Base-by-base conservation (phyloP, 2,329 filamentous ascomycete species). In the Pestalotiopsis sp. region DNA sequence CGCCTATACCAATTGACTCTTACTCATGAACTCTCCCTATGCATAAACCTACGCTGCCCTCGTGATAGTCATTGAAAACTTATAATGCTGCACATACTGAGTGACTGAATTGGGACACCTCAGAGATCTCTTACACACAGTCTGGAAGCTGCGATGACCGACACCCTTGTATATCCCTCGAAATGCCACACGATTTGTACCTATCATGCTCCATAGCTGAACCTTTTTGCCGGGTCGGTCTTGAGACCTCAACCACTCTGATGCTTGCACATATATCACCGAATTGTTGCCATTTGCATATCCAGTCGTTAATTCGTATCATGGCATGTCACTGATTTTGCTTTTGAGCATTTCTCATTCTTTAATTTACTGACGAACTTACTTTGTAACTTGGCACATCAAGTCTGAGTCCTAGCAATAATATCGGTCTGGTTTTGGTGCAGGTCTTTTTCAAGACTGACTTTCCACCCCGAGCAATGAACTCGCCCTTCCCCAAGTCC, bases 401-500 rank as follows among this genome's bases (percentile, higher is more conserved):
- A 7, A 9, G 31, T 36, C 31, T 36, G 31, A 36, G 31, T 36
- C 9, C 31, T 36, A 36, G 31, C 1, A 36, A 36, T 36, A 36
- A 36, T 11, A 36, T 36, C 31, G 7, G 31, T 36, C 31, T 36
- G 31, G 31, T 36, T 36, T 36, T 6, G 31, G 31, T 36, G 31
- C 31, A 36, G 31, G 31, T 36, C 31, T 36, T 36, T 36, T 36
- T 36, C 31, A 36, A 36, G 23, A 13, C 23, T 20, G 12, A 23
- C n/a, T 31, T 63, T 12, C 7, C 23, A 36, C 14, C 23, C 39
- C 20, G 25, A 66, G 66, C 69, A 45, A 76, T 88, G 85, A 80
- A 81, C 70, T 94, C 91, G n/a, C 93, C 94, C 9, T 97, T 97
- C 77, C 90, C 92, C 64, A 84, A 88, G 65, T 93, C 93, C 36